Evolutionary conservation across 306 rosid genomes (phyloP).

Genomic region (Cicer bijugum): DNA sequence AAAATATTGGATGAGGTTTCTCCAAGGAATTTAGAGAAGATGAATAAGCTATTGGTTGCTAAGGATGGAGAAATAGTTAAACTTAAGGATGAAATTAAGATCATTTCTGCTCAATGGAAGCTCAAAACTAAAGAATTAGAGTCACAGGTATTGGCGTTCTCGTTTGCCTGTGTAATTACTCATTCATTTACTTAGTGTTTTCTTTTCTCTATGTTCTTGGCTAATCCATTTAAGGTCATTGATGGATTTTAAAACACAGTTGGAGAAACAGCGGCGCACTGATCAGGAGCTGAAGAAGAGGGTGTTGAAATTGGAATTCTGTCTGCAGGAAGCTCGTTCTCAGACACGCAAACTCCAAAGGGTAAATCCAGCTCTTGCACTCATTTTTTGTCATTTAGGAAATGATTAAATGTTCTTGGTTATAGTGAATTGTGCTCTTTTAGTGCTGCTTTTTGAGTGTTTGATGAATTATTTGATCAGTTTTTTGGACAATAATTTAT

Average conservation of each 20-base stretch:
- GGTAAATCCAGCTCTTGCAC: slow-evolving; percentile 53
- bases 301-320: slow-evolving; percentile 88
- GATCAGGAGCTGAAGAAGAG: slow-evolving; percentile 95
- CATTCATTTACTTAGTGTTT: slow-evolving; percentile 5
- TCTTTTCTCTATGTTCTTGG: slow-evolving; percentile 9
- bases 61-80: slow-evolving; percentile 83
- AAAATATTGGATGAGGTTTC: slow-evolving; percentile 83
- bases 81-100: slow-evolving; percentile 80
- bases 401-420: not conserved
- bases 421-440: slow-evolving; percentile 9
- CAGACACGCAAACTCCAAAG: slow-evolving; percentile 95
- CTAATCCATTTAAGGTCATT: slow-evolving; percentile 35
- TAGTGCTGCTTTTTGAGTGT: not conserved
- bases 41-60: slow-evolving; percentile 64
- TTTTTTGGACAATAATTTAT: slow-evolving; percentile 17
- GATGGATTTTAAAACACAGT: slow-evolving; percentile 55
- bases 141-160: slow-evolving; percentile 69
- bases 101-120: slow-evolving; percentile 87
- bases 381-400: not conserved
- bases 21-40: slow-evolving; percentile 80
- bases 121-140: slow-evolving; percentile 91
- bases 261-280: slow-evolving; percentile 90
- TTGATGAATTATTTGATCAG: slow-evolving; percentile 33
- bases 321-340: slow-evolving; percentile 91
- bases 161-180: slow-evolving; percentile 2